These are phyloP conservation scores for Hemileccinum impolitum DNA, from an alignment of 768 basidiomycete genomes.

Conservation along the genomic window DNA sequence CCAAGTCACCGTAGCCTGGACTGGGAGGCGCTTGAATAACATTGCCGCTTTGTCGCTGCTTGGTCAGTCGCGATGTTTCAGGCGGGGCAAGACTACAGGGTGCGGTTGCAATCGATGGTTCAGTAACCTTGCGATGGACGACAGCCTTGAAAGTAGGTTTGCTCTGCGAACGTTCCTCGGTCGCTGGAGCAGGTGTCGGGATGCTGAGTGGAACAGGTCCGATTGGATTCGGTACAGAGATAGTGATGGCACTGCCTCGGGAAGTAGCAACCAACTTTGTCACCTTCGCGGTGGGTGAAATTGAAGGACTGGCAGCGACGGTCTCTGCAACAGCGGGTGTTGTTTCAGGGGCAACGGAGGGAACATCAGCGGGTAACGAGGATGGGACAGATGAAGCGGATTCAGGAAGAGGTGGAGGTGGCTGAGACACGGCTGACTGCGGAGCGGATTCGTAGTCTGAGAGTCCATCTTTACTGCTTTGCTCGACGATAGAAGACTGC, in stretches of 20 bases:
- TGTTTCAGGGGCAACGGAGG: neutral
- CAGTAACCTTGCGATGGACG: constrained; percentile 54
- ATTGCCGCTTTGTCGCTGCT: constrained; percentile 28
- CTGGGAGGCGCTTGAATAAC: constrained; percentile 38
- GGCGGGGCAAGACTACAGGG: constrained; percentile 13
- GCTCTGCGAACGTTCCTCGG: constrained; percentile 3
- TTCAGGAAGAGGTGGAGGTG: constrained; percentile 3
- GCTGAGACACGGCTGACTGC: constrained; percentile 11
- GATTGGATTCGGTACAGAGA: constrained; percentile 3
- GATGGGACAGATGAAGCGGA: neutral
- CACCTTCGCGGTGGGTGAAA: neutral
- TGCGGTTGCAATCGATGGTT: constrained; percentile 24
- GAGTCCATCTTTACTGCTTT: constrained; percentile 2
- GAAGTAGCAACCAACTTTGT: neutral
- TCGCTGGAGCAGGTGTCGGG: constrained; percentile 7
- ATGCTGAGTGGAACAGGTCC: constrained; percentile 2
- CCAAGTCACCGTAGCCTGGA: constrained; percentile 52
- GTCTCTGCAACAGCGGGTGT: neutral
- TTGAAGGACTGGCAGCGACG: neutral
- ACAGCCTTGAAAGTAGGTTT: constrained; percentile 48
- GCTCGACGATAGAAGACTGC: neutral
- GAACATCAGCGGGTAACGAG: neutral
- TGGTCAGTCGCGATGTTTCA: constrained; percentile 26
- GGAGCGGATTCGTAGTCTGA: constrained; percentile 17
- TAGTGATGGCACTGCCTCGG: neutral